These are phyloP conservation scores for Xylaria sp. DNA, from an alignment of 2,329 filamentous ascomycete genomes.

Conservation along the genomic window DNA sequence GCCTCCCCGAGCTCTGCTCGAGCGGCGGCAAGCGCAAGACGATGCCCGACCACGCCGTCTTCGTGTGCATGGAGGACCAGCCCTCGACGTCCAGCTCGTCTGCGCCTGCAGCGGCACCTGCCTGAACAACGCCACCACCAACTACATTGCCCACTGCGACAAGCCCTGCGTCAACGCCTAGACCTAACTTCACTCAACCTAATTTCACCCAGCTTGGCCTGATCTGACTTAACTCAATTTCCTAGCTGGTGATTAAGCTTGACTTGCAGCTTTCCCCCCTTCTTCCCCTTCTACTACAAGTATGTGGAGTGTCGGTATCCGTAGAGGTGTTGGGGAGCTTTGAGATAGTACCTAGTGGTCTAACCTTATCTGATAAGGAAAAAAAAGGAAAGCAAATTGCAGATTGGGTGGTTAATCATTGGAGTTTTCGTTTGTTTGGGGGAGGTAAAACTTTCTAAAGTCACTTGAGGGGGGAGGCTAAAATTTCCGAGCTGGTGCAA, in stretches of 20 bases:
- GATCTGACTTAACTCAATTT: no score
- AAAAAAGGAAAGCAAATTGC: no score
- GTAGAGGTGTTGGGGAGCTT: no score
- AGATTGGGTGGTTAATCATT: no score
- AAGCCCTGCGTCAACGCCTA: conserved; percentile 37
- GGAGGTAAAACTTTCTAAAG: neutral
- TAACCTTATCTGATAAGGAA: no score
- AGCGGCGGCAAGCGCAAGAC: conserved; percentile 35
- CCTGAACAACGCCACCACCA: conserved; percentile 38
- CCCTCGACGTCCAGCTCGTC: conserved; percentile 39
- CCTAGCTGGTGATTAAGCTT: no score
- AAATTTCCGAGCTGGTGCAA: neutral
- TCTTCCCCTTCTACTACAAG: no score
- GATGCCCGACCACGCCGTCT: conserved; percentile 39
- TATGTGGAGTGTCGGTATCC: no score
- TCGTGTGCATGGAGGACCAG: conserved; percentile 41
- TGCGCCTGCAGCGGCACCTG: conserved; percentile 41
- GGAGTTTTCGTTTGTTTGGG: neutral
- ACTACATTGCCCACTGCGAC: conserved; percentile 42
- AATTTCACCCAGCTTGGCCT: no score
- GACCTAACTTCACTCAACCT: no score
- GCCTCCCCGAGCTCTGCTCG: conserved; percentile 36
- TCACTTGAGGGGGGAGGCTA: neutral
- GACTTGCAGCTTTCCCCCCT: no score
- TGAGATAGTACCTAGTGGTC: no score